A percentile compares a stretch with the other conserved stretches of the same genome.
Evolutionary conservation across 2,329 filamentous ascomycete genomes (phyloP).

Genomic region (Beauveria asiatica): DNA sequence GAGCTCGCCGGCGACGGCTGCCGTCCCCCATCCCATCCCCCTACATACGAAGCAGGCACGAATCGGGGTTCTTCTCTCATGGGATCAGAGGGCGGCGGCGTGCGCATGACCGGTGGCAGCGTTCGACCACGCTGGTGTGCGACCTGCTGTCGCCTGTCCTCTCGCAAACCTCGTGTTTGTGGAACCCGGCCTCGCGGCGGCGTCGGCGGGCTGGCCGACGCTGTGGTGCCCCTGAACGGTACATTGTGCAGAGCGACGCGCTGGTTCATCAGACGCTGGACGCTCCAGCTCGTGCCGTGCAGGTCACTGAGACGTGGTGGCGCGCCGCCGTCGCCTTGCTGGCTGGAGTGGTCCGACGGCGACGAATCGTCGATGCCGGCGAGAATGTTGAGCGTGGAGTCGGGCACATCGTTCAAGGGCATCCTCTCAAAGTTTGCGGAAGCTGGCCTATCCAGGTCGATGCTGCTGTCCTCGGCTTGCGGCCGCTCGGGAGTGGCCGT

Average conservation of each 20-base stretch:
- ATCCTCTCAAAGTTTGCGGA: background rate
- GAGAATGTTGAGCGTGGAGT: constrained; percentile 11
- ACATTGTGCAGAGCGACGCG: too few relatives aligned
- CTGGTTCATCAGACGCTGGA: background rate
- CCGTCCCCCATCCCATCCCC: background rate
- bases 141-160: background rate
- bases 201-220: background rate
- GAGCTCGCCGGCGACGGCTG: background rate
- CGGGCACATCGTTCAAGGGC: constrained; percentile 18
- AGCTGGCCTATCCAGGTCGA: background rate
- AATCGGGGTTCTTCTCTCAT: constrained; percentile 7
- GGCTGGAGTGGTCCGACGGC: background rate
- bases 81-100: constrained; percentile 20
- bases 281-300: background rate
- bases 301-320: constrained; percentile 2
- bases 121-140: background rate
- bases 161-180: constrained; percentile 4
- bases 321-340: background rate
- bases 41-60: constrained; percentile 1
- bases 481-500: constrained; percentile 20
- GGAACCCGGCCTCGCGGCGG: constrained; percentile 1
- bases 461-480: background rate
- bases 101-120: constrained; percentile 12
- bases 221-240: background rate
- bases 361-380: background rate